Evolutionary conservation across 208 protist species (phyloP).

Genomic region (Balamuthia mandrillaris): DNA sequence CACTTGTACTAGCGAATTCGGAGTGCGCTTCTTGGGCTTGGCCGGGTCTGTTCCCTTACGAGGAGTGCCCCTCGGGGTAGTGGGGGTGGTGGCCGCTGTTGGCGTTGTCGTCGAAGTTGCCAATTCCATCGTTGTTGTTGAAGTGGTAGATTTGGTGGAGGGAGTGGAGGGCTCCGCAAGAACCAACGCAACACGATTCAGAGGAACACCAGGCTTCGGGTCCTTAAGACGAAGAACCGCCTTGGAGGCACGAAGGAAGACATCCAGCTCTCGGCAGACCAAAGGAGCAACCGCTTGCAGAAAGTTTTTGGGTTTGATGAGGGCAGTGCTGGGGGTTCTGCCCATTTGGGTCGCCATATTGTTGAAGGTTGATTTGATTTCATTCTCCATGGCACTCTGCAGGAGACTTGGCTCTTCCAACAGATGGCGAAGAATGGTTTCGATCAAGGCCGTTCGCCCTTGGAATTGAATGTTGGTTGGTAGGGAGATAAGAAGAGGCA

Average conservation of each 20-base stretch:
- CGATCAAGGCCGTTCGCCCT: background rate
- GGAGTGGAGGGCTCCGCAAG: background rate
- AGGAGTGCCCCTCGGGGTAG: background rate
- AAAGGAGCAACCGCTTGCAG: constrained; percentile 6
- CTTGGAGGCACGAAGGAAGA: background rate
- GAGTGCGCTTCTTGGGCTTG: no score
- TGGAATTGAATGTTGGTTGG: background rate
- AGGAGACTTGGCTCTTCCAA: constrained; percentile 26
- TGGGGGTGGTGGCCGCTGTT: background rate
- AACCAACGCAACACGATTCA: background rate
- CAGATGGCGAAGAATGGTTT: constrained; percentile 3
- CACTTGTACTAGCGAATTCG: background rate
- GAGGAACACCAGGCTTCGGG: constrained; percentile 5
- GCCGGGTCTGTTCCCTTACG: background rate
- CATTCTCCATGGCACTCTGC: constrained; percentile 18
- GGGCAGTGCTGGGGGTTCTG: constrained; percentile 11
- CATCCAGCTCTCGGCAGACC: background rate
- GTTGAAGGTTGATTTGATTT: constrained; percentile 30
- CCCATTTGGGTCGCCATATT: constrained; percentile 31
- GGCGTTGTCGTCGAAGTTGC: background rate
- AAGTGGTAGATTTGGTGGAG: background rate
- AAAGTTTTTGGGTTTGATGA: constrained; percentile 36
- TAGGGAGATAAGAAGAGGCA: background rate
- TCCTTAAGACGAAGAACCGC: constrained; percentile 2
- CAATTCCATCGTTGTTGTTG: background rate